phyloP scores from a whole-genome alignment of 495 filamentous ascomycete species.

The Hypoxylon fuscum region DNA sequence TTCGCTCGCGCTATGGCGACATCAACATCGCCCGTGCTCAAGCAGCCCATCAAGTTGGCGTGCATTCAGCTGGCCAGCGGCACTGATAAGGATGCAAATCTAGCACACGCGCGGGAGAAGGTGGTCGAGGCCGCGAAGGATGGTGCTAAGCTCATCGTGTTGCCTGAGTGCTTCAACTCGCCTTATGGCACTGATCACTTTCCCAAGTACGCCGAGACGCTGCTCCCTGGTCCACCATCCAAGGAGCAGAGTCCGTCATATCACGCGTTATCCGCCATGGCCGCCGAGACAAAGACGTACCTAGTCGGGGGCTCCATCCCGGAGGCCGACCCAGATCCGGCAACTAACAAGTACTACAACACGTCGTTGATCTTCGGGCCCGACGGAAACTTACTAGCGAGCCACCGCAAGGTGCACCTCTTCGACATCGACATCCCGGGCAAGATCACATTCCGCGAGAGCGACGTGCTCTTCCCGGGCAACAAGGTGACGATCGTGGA shows the following conservation, averaged over 20 bases:
- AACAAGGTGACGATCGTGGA: slow-evolving; percentile 83
- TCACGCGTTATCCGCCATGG: slow-evolving; percentile 83
- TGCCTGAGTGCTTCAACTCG: slow-evolving; percentile 94
- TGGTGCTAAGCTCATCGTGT: slow-evolving; percentile 78
- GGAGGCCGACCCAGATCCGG: slow-evolving; percentile 63
- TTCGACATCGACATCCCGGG: slow-evolving; percentile 99
- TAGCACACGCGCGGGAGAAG: slow-evolving; percentile 78
- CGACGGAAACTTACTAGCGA: slow-evolving; percentile 77
- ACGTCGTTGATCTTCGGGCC: slow-evolving; percentile 86
- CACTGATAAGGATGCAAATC: slow-evolving; percentile 84
- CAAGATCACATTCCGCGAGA: slow-evolving; percentile 90
- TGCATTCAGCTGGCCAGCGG: slow-evolving; percentile 82
- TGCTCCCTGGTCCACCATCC: slow-evolving; percentile 81
- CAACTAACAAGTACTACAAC: slow-evolving; percentile 82
- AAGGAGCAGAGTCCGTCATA: slow-evolving; percentile 77
- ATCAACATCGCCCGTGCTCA: slow-evolving; percentile 67
- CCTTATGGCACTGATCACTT: slow-evolving; percentile 95
- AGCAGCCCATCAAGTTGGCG: slow-evolving; percentile 81
- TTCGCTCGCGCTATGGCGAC: slow-evolving; percentile 53
- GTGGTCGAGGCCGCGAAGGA: slow-evolving; percentile 80
- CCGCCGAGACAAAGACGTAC: slow-evolving; percentile 76
- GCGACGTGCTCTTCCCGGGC: slow-evolving; percentile 85
- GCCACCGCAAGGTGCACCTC: slow-evolving; percentile 94
- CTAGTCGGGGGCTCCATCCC: slow-evolving; percentile 94
- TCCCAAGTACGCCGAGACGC: slow-evolving; percentile 87